These are phyloP conservation scores for Andrographis paniculata DNA, from an alignment of 305 asterid species.

Conservation along the genomic window DNA sequence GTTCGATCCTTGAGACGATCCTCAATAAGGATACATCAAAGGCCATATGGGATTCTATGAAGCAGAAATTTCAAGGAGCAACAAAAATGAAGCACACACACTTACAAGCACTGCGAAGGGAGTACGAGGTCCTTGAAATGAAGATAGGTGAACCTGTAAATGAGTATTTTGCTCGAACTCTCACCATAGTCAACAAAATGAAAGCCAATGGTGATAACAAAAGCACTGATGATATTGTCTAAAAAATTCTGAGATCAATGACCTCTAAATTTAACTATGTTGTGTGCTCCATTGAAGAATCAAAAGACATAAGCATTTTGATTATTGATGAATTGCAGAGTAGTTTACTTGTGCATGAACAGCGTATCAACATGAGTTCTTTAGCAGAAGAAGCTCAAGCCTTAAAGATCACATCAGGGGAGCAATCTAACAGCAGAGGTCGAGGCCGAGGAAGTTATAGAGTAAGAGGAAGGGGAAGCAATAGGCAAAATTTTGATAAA, in stretches of 20 bases:
- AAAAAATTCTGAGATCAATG: constrained; percentile 9
- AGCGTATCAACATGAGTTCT: background rate
- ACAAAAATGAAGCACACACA: background rate
- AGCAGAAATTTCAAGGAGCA: constrained; percentile 3
- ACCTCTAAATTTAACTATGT: constrained; percentile 2
- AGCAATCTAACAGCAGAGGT: constrained; percentile 6
- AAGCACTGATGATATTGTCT: background rate
- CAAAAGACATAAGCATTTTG: constrained; percentile 1
- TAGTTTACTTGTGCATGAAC: constrained; percentile 16
- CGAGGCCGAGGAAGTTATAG: constrained; percentile 14
- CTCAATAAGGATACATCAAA: constrained; percentile 1
- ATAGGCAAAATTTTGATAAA: background rate
- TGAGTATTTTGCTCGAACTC: constrained; percentile 5
- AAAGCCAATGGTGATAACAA: background rate
- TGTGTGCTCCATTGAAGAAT: no score
- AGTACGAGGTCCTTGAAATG: background rate
- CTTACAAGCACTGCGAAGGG: constrained; percentile 1
- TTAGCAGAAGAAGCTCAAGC: background rate
- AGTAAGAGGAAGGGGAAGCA: constrained; percentile 10
- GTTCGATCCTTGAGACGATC: constrained; percentile 6
- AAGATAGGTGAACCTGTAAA: constrained; percentile 4
- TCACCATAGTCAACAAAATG: background rate
- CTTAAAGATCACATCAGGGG: background rate
- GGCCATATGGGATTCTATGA: background rate
- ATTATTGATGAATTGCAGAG: constrained; percentile 11